These are phyloP conservation scores for Capsella bursapastoris DNA, from an alignment of 345 rosid species.

Conservation along the genomic window DNA sequence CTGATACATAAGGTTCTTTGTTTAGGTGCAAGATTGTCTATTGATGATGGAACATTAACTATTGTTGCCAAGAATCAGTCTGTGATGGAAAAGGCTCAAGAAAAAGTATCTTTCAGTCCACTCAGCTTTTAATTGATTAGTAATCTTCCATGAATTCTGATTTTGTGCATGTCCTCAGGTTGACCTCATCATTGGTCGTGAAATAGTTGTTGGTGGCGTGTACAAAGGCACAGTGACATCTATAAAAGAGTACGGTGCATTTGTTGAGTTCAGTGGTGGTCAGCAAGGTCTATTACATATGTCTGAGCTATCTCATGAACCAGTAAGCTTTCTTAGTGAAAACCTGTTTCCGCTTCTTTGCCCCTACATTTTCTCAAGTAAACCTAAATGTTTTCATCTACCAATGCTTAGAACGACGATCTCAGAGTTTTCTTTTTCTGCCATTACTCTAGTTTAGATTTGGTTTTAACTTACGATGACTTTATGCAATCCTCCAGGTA, in stretches of 20 bases:
- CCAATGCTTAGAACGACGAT: neutral
- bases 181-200: conserved; percentile 80
- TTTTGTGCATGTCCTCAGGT: conserved; percentile 55
- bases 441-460: conserved; percentile 17
- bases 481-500: conserved; percentile 58
- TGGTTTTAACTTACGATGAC: conserved; percentile 6
- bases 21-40: conserved; percentile 77
- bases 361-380: conserved; percentile 1
- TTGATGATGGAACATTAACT: conserved; percentile 82
- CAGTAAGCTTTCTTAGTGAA: conserved; percentile 53
- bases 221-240: conserved; percentile 90
- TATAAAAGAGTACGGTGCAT: conserved; percentile 95
- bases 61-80: conserved; percentile 77
- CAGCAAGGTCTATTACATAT: conserved; percentile 91
- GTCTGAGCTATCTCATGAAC: conserved; percentile 93
- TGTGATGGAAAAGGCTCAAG: conserved; percentile 79
- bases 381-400: neutral
- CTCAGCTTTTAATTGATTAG: conserved; percentile 17
- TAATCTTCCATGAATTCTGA: conserved; percentile 8
- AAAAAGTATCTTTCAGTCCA: conserved; percentile 58
- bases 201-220: conserved; percentile 82
- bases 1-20: conserved; percentile 1
- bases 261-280: conserved; percentile 96
- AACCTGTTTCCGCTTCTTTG: conserved; percentile 19
- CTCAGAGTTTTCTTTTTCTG: neutral